Evolutionary conservation across 176 grass and related monocot genomes (phyloP).

Genomic region (Saccharum officinarum): DNA sequence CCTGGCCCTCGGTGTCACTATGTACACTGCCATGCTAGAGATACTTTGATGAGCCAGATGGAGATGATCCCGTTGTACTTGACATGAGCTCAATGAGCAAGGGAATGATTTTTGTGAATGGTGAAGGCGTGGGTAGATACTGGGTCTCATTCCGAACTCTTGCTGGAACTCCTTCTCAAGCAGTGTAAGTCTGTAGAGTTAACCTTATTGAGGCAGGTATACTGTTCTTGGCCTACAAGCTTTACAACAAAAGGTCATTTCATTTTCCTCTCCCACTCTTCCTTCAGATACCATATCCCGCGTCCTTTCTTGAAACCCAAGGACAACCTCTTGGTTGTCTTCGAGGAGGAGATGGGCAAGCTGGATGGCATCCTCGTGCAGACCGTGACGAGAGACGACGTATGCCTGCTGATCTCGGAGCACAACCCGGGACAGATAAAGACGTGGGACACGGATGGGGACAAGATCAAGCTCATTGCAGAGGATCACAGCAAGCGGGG

Average conservation of each 20-base stretch:
- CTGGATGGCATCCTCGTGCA: slow-evolving; percentile 57
- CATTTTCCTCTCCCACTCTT: background rate
- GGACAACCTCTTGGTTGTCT: slow-evolving; percentile 76
- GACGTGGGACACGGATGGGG: slow-evolving; percentile 52
- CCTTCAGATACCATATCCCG: slow-evolving; percentile 70
- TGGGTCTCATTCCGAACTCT: slow-evolving; percentile 59
- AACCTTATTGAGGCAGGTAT: background rate
- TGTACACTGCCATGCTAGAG: slow-evolving; percentile 45
- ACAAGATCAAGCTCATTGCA: slow-evolving; percentile 44
- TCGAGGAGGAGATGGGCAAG: slow-evolving; percentile 84
- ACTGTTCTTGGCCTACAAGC: background rate
- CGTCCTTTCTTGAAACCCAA: slow-evolving; percentile 74
- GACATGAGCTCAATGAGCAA: slow-evolving; percentile 86
- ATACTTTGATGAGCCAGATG: slow-evolving; percentile 80
- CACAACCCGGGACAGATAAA: slow-evolving; percentile 59
- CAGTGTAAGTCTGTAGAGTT: slow-evolving; percentile 64
- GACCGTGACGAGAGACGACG: slow-evolving; percentile 80
- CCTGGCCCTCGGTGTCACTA: slow-evolving; percentile 16
- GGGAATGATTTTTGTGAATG: slow-evolving; percentile 67
- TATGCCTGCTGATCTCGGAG: slow-evolving; percentile 69
- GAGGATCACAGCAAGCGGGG: slow-evolving; percentile 57
- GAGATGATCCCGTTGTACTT: slow-evolving; percentile 64
- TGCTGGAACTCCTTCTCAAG: slow-evolving; percentile 70
- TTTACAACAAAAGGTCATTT: slow-evolving; percentile 4
- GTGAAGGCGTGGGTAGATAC: slow-evolving; percentile 62